These are phyloP conservation scores for Prunella vulgaris DNA, from an alignment of 257 asterid genomes.

Conservation along the genomic window DNA sequence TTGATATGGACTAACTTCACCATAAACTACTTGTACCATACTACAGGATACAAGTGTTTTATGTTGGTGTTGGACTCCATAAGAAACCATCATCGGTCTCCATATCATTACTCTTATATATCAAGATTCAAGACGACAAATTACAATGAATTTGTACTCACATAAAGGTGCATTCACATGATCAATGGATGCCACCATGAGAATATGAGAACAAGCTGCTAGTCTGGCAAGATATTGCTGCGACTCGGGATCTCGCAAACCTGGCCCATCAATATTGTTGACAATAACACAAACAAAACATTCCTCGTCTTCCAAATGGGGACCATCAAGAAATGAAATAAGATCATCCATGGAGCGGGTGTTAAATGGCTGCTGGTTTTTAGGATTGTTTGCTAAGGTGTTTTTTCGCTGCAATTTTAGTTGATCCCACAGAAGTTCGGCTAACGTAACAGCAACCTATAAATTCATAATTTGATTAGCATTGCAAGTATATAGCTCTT, in stretches of 20 bases:
- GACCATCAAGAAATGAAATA: constrained; percentile 62
- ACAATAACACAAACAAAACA: constrained; percentile 59
- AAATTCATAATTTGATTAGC: constrained; percentile 22
- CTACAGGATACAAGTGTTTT: too few relatives aligned
- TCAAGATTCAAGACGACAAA: too few relatives aligned
- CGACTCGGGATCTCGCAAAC: constrained; percentile 74
- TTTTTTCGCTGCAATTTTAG: constrained; percentile 48
- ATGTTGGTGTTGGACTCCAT: too few relatives aligned
- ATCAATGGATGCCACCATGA: constrained; percentile 81
- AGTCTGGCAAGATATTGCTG: constrained; percentile 80
- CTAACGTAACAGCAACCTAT: constrained; percentile 69
- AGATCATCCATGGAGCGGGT: constrained; percentile 78
- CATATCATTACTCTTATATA: too few relatives aligned
- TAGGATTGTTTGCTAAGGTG: constrained; percentile 30
- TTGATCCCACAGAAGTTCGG: constrained; percentile 83
- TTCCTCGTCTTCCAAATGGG: constrained; percentile 48
- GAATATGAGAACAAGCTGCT: constrained; percentile 81
- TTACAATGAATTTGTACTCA: constrained; percentile 38
- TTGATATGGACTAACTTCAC: too few relatives aligned
- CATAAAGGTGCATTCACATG: constrained; percentile 86
- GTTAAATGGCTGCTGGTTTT: constrained; percentile 58
- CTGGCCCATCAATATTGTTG: constrained; percentile 89
- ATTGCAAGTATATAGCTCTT: too few relatives aligned
- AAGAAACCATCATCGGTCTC: too few relatives aligned
- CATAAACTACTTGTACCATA: too few relatives aligned